These are phyloP conservation scores for Fusarium stilboides DNA, from an alignment of 2,329 filamentous ascomycete species.

Conservation along the genomic window DNA sequence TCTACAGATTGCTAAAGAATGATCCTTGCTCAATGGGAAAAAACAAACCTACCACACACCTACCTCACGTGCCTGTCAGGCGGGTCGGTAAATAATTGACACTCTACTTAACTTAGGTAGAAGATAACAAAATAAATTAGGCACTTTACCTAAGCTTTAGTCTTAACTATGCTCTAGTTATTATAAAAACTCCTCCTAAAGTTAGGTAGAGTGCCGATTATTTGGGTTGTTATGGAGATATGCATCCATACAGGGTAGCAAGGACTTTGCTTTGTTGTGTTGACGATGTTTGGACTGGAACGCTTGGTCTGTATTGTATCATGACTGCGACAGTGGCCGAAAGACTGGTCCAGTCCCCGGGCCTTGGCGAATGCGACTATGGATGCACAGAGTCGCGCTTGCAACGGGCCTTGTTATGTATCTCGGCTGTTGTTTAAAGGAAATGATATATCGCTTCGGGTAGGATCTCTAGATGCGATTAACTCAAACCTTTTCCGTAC, in stretches of 20 bases:
- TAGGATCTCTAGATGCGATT: no score
- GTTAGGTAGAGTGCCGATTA: no score
- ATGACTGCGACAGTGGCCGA: slow-evolving; percentile 5
- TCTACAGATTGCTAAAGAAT: slow-evolving; percentile 13
- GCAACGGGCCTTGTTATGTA: background rate
- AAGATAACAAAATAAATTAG: no score
- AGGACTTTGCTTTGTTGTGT: background rate
- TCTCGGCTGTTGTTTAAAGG: background rate
- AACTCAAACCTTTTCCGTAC: no score
- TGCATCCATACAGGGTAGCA: slow-evolving; percentile 16
- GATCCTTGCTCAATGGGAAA: slow-evolving; percentile 19
- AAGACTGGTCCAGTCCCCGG: slow-evolving; percentile 1
- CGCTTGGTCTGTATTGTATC: slow-evolving; percentile 4
- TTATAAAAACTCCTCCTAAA: no score
- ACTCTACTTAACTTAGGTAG: no score
- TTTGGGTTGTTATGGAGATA: slow-evolving; percentile 13
- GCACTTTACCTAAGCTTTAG: no score
- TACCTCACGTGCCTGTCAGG: no score
- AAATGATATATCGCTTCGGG: no score
- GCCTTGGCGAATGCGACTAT: background rate
- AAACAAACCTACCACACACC: background rate
- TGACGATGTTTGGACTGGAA: slow-evolving; percentile 4
- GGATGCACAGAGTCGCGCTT: no score
- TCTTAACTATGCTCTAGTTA: no score
- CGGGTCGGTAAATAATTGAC: no score